Percentiles rank a stretch among this genome's conserved stretches.
phyloP scores from a whole-genome alignment of 495 filamentous ascomycete genomes.

The Hypoxylon crocopeplum region DNA sequence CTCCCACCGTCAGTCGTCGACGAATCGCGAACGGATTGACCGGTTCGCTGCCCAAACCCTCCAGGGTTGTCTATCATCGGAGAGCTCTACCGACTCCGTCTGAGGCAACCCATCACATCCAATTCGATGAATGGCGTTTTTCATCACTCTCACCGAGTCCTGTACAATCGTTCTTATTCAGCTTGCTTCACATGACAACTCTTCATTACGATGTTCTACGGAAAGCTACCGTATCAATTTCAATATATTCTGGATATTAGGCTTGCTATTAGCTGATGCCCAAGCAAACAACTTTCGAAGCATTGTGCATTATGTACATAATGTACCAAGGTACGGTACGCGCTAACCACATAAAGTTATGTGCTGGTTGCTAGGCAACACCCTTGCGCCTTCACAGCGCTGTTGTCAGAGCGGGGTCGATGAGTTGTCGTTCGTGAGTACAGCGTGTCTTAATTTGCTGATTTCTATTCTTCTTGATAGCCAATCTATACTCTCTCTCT shows the following conservation, averaged over 20 bases:
- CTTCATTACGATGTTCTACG: conserved; percentile 14
- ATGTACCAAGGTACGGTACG: not conserved
- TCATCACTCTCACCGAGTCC: conserved; percentile 16
- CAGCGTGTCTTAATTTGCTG: conserved; percentile 4
- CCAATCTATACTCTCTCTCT: too few species aligned
- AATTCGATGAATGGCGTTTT: conserved; percentile 10
- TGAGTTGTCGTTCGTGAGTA: conserved; percentile 13
- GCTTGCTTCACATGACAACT: too few species aligned
- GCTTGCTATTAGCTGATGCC: conserved; percentile 1
- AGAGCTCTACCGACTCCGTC: conserved; percentile 5
- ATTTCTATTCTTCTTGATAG: not conserved
- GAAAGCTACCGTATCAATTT: conserved; percentile 8
- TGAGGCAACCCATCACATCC: conserved; percentile 7
- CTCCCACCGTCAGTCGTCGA: conserved; percentile 12
- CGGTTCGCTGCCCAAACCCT: conserved; percentile 10
- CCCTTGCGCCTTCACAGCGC: not conserved
- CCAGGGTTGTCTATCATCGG: conserved; percentile 9
- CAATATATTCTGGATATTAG: conserved; percentile 5
- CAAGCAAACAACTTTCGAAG: not conserved
- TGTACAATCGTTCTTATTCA: not conserved
- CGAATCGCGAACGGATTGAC: conserved; percentile 18
- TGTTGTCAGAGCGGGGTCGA: conserved; percentile 24
- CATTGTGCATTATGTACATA: not conserved
- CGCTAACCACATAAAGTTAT: conserved; percentile 12
- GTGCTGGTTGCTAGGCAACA: conserved; percentile 33